Base-by-base conservation (phyloP, 139 green algal genomes). In the Chlorokybus atmophyticus region DNA sequence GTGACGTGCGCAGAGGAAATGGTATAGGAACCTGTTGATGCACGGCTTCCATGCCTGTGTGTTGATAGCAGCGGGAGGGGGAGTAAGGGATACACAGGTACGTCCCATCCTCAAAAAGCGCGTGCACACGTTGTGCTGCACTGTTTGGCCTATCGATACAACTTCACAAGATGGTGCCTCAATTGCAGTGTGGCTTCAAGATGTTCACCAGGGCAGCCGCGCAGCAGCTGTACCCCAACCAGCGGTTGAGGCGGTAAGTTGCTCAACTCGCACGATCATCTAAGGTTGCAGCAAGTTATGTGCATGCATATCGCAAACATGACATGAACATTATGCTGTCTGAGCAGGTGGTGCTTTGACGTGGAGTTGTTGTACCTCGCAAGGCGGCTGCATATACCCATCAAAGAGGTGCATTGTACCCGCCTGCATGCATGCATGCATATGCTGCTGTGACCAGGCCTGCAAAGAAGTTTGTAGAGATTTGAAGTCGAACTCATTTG, bases 321-420 rank as follows among this genome's bases (percentile, higher is more conserved):
- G n/a, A n/a, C 24, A 35, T 56, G 8, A 8, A 32, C 30, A 40
- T 57, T 8, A n/a, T 57, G 8, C 17, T 50, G 19, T 40, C 6
- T 57, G 8, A 57, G 90, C 70, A 77, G 90, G 5, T 97, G 90
- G 90, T 93, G 84, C 69, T 97, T 97, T 71, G 90, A 97, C 66
- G 90, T 97, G 26, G 90, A 97, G 79, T 76, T 96, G 23, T 52
- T 95, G 3, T 82, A 82, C 52, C 61, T 97, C 52, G 83, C 84
- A 3, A 60, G 86, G 31, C 42, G 57, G 51, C 60, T 95, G 58
- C 29, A 64, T 17, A 73, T 94, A 27, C 76, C 76, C 27, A 58
- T 88, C 10, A 53, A 31, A 19, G 79, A 81, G 60, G n/a, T n/a
- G n/a, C n/a, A n/a, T n/a, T n/a, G n/a, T n/a, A n/a, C n/a, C n/a